Conservation (phyloP, 2,329 filamentous ascomycete species). For the Pyrenochaeta sp. region DNA sequence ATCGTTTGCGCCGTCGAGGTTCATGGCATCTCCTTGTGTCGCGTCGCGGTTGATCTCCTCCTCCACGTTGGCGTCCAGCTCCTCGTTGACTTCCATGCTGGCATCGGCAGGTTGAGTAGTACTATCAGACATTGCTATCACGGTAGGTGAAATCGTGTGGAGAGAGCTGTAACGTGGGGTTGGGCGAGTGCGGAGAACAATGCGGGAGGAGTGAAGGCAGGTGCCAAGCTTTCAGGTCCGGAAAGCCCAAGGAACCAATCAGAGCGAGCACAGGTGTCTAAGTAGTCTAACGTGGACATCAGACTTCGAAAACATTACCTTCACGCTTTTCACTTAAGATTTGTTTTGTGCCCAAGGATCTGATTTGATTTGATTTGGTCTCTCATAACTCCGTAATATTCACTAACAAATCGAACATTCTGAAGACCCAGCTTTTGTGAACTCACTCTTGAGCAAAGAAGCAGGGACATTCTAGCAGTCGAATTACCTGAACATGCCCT, state of each 20-base stretch:
- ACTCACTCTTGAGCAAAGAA: no score
- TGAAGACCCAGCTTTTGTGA: no score
- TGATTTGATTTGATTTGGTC: no score
- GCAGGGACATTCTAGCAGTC: no score
- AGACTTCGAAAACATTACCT: no score
- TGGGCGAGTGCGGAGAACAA: conserved; percentile 19
- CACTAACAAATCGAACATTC: no score
- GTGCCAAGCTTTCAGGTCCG: conserved; percentile 15
- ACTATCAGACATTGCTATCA: conserved; percentile 42
- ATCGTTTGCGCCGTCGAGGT: conserved; percentile 52
- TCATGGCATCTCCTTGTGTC: conserved; percentile 49
- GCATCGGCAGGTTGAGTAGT: conserved; percentile 37
- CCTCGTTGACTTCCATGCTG: conserved; percentile 43
- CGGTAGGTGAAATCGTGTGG: conserved; percentile 7
- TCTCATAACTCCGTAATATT: no score
- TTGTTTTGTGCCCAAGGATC: no score
- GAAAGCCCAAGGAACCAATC: conserved; percentile 12
- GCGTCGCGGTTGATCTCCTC: conserved; percentile 50
- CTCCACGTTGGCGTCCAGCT: conserved; percentile 52
- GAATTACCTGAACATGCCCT: no score
- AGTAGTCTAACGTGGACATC: no score
- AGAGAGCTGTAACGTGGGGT: conserved; percentile 13
- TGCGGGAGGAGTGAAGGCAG: conserved; percentile 19
- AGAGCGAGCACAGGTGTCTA: background rate
- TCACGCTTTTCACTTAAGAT: no score